Percentiles rank a stretch among this genome's conserved stretches.
Evolutionary conservation across 108 stramenopile species (phyloP).

Genomic region (Cyclostephanos invisitatus): DNA sequence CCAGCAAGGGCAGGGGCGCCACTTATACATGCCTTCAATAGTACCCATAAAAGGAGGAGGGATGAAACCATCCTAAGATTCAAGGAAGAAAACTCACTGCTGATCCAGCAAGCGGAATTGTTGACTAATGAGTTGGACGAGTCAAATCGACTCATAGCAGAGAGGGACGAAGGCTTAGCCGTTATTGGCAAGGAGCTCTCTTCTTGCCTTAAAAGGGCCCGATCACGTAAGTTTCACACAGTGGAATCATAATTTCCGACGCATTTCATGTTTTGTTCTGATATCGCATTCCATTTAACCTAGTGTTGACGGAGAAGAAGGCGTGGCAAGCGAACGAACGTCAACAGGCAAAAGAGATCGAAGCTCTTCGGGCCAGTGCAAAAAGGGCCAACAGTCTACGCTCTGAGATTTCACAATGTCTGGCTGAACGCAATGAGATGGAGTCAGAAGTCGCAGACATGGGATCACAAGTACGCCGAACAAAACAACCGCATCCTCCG

Average conservation of each 20-base stretch:
- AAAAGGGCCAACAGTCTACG: conserved; percentile 16
- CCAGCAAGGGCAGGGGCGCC: conserved; percentile 14
- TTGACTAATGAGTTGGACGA: conserved; percentile 32
- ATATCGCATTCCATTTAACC: background rate
- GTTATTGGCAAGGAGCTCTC: conserved; percentile 28
- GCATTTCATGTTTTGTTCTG: background rate
- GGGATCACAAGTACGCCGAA: conserved; percentile 9
- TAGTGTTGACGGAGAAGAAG: conserved; percentile 43
- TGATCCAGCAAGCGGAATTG: conserved; percentile 38
- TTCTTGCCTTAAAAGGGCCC: conserved; percentile 14
- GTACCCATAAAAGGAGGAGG: background rate
- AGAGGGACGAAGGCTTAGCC: conserved; percentile 23
- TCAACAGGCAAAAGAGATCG: conserved; percentile 26
- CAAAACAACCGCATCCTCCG: too few relatives aligned
- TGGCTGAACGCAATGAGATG: conserved; percentile 22
- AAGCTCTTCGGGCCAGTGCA: conserved; percentile 14
- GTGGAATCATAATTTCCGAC: background rate
- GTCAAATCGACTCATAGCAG: conserved; percentile 26
- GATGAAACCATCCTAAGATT: background rate
- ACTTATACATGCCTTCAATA: conserved; percentile 20
- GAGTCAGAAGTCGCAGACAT: conserved; percentile 27
- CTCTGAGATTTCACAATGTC: conserved; percentile 21
- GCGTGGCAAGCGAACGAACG: conserved; percentile 6
- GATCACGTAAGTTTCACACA: conserved; percentile 19
- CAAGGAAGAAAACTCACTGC: conserved; percentile 34